These are phyloP conservation scores for Pleurotus platypus DNA, from an alignment of 768 basidiomycete genomes.

Conservation along the genomic window DNA sequence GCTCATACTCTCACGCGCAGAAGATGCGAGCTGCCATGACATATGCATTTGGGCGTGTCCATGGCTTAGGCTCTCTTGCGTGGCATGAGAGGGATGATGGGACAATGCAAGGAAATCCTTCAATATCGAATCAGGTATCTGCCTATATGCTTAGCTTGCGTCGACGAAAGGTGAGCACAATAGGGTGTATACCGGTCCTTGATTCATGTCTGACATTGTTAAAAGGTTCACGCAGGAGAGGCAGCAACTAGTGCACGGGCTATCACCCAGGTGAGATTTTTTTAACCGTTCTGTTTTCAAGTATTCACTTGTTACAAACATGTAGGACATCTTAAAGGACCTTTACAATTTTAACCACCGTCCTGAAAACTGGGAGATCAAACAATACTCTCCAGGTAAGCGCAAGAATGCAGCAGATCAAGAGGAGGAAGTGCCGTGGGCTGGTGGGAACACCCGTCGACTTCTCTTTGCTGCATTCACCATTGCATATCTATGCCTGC, in stretches of 20 bases:
- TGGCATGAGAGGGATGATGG: slow-evolving; percentile 26
- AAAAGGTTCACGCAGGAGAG: not conserved
- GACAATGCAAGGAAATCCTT: slow-evolving; percentile 25
- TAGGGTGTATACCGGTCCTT: not conserved
- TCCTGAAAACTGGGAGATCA: not conserved
- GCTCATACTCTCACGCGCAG: slow-evolving; percentile 18
- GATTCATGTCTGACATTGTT: not conserved
- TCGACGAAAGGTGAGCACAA: slow-evolving; percentile 18
- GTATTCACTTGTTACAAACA: too few relatives aligned
- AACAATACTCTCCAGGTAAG: slow-evolving; percentile 11
- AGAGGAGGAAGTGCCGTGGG: slow-evolving; percentile 18
- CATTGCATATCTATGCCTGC: slow-evolving; percentile 28
- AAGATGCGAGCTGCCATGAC: slow-evolving; percentile 20
- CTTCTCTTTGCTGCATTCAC: slow-evolving; percentile 29
- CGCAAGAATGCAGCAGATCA: slow-evolving; percentile 9
- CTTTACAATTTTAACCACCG: not conserved
- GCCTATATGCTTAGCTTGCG: slow-evolving; percentile 24
- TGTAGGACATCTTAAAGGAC: not conserved
- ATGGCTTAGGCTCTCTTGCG: slow-evolving; percentile 19
- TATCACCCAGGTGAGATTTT: not conserved
- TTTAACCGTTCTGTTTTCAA: not conserved
- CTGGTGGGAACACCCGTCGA: slow-evolving; percentile 20
- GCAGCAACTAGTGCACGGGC: not conserved
- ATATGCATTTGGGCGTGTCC: slow-evolving; percentile 18
- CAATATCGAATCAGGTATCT: slow-evolving; percentile 20